These are phyloP conservation scores for Pestalotiopsis sp. DNA, from an alignment of 2,329 filamentous ascomycete genomes.

Conservation along the genomic window DNA sequence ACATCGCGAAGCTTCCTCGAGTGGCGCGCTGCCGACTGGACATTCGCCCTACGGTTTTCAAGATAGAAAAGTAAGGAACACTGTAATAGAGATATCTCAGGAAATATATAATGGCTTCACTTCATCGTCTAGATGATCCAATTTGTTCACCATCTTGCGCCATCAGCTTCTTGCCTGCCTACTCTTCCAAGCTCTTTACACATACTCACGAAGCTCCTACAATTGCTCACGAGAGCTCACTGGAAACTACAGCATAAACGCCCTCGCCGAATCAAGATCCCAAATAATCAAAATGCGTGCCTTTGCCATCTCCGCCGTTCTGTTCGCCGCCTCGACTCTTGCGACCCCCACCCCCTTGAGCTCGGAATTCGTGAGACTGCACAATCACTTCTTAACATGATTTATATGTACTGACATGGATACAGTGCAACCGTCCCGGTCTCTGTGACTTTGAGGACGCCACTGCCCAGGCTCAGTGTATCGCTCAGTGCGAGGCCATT, in stretches of 20 bases:
- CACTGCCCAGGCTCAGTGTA: constrained; percentile 1
- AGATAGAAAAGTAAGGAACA: neutral
- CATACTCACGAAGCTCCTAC: neutral
- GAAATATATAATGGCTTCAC: neutral
- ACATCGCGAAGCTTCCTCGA: neutral
- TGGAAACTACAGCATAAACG: no score
- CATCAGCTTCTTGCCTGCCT: neutral
- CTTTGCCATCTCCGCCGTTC: neutral
- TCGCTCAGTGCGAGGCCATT: neutral
- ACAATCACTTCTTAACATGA: neutral
- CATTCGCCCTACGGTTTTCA: neutral
- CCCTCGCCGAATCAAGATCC: no score
- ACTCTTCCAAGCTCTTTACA: neutral
- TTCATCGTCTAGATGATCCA: neutral
- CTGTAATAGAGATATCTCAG: neutral
- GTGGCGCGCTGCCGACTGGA: neutral
- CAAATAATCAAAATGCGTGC: constrained; percentile 3
- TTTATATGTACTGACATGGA: neutral
- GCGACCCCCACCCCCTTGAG: neutral
- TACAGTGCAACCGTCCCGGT: neutral
- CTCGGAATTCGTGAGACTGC: neutral
- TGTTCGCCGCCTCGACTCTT: neutral
- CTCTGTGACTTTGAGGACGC: neutral
- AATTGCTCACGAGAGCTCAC: neutral
- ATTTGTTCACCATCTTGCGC: neutral